These are phyloP conservation scores for Aspergillus ellipticus DNA, from an alignment of 495 filamentous ascomycete genomes.

Conservation along the genomic window DNA sequence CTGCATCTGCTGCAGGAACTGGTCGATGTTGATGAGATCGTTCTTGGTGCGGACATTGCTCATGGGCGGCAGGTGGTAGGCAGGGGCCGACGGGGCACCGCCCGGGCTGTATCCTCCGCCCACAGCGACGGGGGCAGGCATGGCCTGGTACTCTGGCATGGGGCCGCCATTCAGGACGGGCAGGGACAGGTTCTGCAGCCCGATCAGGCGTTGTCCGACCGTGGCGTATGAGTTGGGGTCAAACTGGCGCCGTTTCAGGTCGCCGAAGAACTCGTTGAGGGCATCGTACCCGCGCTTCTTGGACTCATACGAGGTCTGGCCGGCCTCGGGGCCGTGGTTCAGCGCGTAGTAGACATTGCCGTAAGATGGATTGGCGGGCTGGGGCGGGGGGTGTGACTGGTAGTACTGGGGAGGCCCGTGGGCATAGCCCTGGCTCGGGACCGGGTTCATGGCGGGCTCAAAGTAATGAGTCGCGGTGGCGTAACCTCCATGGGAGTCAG, in stretches of 20 bases:
- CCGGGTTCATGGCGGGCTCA: constrained; percentile 38
- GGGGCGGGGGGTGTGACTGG: constrained; percentile 51
- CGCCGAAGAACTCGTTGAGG: constrained; percentile 89
- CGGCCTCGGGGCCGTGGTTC: constrained; percentile 48
- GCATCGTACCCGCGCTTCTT: constrained; percentile 83
- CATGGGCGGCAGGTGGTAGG: constrained; percentile 76
- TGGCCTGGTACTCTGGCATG: constrained; percentile 61
- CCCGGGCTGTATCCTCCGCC: constrained; percentile 49
- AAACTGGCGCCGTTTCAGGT: constrained; percentile 82
- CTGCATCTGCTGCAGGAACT: constrained; percentile 92
- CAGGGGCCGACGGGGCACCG: constrained; percentile 47
- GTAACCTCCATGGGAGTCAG: constrained; percentile 26
- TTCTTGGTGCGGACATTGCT: constrained; percentile 87
- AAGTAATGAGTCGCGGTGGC: constrained; percentile 43
- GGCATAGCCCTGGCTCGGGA: constrained; percentile 43
- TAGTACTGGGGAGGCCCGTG: constrained; percentile 54
- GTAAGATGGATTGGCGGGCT: constrained; percentile 51
- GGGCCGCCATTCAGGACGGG: constrained; percentile 60
- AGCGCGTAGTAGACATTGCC: constrained; percentile 70
- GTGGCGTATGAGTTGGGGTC: constrained; percentile 80
- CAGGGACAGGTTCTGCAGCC: constrained; percentile 65
- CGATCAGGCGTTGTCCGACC: constrained; percentile 73
- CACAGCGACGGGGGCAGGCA: constrained; percentile 53
- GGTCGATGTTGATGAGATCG: constrained; percentile 86
- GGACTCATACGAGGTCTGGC: constrained; percentile 54